phyloP scores from a whole-genome alignment of 2,329 filamentous ascomycete species.

The Parasarocladium wereldwijsianum region DNA sequence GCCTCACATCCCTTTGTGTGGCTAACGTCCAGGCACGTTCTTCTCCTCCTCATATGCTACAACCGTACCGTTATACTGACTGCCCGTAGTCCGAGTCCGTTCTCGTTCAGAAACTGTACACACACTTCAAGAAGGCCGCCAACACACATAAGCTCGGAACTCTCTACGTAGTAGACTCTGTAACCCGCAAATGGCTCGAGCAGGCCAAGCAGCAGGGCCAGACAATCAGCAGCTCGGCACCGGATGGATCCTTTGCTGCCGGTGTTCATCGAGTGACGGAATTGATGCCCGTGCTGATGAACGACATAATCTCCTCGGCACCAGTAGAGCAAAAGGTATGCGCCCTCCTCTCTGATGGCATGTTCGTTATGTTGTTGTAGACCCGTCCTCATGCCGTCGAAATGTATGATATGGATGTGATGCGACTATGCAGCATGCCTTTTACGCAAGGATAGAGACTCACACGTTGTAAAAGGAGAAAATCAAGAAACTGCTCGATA shows the following conservation, averaged over 20 bases:
- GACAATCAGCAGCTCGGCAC: constrained; percentile 62
- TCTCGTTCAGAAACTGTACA: constrained; percentile 91
- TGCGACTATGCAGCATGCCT: too few species aligned
- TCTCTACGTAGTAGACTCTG: constrained; percentile 99
- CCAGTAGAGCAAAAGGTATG: constrained; percentile 96
- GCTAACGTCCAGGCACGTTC: constrained; percentile 70
- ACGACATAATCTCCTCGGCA: constrained; percentile 78
- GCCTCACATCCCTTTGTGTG: constrained; percentile 76
- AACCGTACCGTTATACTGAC: constrained; percentile 1
- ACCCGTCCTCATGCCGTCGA: too few species aligned
- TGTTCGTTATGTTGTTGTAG: too few species aligned
- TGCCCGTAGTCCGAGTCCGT: constrained; percentile 67
- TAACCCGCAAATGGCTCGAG: constrained; percentile 97
- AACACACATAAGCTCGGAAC: constrained; percentile 96
- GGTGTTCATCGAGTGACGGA: constrained; percentile 95
- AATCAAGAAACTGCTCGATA: constrained; percentile 84
- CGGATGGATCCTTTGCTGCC: constrained; percentile 85
- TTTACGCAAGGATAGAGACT: constrained; percentile 18
- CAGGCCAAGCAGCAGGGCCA: constrained; percentile 80
- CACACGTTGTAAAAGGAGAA: constrained; percentile 78
- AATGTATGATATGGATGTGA: too few species aligned
- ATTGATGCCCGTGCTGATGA: constrained; percentile 84
- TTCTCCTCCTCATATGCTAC: neutral
- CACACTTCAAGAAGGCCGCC: constrained; percentile 90
- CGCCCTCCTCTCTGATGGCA: too few species aligned